Percentiles rank a stretch among this genome's conserved stretches.
Evolutionary conservation across 225 moss, liverwort and hornwort species (phyloP).

Genomic region (Asterella californica): DNA sequence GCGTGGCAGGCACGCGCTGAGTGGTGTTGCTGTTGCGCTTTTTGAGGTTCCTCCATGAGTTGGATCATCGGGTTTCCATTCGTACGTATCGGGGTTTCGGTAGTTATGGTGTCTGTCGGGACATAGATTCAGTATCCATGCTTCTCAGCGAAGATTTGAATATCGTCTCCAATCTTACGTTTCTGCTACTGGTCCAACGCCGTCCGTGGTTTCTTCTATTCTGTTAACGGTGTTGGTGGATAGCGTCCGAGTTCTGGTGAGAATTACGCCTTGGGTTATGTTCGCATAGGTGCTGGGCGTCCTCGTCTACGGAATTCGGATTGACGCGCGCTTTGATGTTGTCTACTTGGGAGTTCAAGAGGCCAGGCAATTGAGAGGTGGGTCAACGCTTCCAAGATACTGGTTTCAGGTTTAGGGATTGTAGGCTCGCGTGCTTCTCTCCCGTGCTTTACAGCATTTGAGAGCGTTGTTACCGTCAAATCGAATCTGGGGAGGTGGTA

Average conservation of each 20-base stretch:
- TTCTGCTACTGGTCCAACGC: background rate
- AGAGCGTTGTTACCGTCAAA: background rate
- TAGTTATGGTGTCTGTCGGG: slow-evolving; percentile 1
- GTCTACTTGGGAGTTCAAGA: slow-evolving; percentile 17
- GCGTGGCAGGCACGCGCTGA: slow-evolving; percentile 21
- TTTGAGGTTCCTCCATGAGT: background rate
- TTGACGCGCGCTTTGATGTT: slow-evolving; percentile 13
- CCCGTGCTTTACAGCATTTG: background rate
- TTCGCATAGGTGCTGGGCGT: background rate
- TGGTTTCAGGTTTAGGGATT: background rate
- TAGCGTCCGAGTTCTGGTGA: background rate
- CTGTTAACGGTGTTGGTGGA: slow-evolving; percentile 2
- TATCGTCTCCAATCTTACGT: background rate
- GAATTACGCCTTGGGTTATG: background rate
- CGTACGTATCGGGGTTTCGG: background rate
- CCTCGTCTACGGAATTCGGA: background rate
- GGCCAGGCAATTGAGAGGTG: slow-evolving; percentile 12
- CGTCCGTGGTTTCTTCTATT: background rate
- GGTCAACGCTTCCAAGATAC: slow-evolving; percentile 11
- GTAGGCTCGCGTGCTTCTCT: background rate
- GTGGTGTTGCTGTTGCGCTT: background rate
- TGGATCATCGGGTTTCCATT: background rate
- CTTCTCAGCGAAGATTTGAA: background rate
- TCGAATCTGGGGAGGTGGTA: background rate
- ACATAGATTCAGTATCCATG: slow-evolving; percentile 14